Evolutionary conservation across 305 asterid genomes (phyloP), one percentile per base, ranked within the genome.

Genomic region (Solanum hybrid): DNA sequence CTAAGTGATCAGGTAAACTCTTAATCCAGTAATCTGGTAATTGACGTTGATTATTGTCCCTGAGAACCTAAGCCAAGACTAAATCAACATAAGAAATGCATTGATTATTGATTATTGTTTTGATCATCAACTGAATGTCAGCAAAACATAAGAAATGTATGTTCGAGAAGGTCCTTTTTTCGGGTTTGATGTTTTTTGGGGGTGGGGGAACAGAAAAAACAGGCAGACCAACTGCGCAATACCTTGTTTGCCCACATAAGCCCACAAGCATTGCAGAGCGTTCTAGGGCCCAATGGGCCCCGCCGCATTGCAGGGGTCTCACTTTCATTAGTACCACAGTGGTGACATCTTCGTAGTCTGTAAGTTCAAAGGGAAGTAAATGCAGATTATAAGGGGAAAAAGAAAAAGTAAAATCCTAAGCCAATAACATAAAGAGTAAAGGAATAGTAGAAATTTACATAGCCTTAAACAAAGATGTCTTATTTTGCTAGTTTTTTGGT

Each of bases 171-270:
- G 27, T 84, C 11, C 7, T 84, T 5, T 45, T 80, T 79, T 12
- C 7, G 7, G 31, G 61, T 37, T 80, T n/a, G 13, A 80, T 12
- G 33, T 37, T 31, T 51, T 83, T 45, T 0, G 7, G 39, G 17
- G 22, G 5, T 26, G 31, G 76, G 38, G 88, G 75, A 6, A 61
- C 76, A 84, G 88, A 84, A 37, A 51, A 32, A 88, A 27, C 37
- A 90, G 88, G 75, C 85, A 87, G 27, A n/a, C 38, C 73, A 38
- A 51, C 88, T 84, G 76, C 0, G 31, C 88, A 84, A 84, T 84
- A 94, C 95, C 95, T 94, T 94, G 92, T 93, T 93, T 45, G 94
- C 96, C 95, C 96, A 93, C 95, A 93, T 94, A 79, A 94, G 93
- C 86, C 96, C 96, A 89, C 96, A 93, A 72, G 95, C 95, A 92